Evolutionary conservation across 129 eudicot species (phyloP).

Genomic region (Sambucus nigra): DNA sequence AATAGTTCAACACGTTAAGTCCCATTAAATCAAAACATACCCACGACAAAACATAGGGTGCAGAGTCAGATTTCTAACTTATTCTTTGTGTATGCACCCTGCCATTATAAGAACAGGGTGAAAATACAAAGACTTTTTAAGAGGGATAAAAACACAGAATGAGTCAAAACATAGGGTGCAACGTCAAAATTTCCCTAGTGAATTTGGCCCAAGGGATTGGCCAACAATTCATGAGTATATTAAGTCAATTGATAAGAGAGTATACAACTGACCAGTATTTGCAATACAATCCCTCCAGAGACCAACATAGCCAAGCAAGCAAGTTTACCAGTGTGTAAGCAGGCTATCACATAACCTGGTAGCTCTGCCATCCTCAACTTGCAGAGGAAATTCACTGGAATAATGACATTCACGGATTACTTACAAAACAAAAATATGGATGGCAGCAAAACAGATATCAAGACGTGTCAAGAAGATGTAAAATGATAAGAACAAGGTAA

Average conservation of each 20-base stretch:
- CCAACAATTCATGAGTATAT: neutral
- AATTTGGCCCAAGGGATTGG: constrained; percentile 3
- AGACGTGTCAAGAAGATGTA: neutral
- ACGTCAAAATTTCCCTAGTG: too few relatives aligned
- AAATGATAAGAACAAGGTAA: neutral
- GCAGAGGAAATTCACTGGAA: constrained; percentile 19
- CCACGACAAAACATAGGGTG: too few relatives aligned
- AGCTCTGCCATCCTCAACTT: constrained; percentile 55
- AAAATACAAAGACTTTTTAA: too few relatives aligned
- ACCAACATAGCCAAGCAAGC: constrained; percentile 85
- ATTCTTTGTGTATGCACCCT: too few relatives aligned
- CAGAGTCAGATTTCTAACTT: too few relatives aligned
- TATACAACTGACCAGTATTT: constrained; percentile 55
- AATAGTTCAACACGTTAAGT: too few relatives aligned
- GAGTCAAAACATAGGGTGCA: too few relatives aligned
- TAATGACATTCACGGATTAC: too few relatives aligned
- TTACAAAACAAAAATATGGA: too few relatives aligned
- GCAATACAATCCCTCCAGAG: constrained; percentile 79
- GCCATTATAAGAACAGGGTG: too few relatives aligned
- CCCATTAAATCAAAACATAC: too few relatives aligned
- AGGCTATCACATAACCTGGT: constrained; percentile 73
- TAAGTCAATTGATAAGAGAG: constrained; percentile 7
- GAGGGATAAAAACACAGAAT: too few relatives aligned
- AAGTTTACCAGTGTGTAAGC: constrained; percentile 75
- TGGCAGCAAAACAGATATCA: neutral